Conservation (phyloP, 805 yeast genomes). For the Monosporozyma aerobia region DNA sequence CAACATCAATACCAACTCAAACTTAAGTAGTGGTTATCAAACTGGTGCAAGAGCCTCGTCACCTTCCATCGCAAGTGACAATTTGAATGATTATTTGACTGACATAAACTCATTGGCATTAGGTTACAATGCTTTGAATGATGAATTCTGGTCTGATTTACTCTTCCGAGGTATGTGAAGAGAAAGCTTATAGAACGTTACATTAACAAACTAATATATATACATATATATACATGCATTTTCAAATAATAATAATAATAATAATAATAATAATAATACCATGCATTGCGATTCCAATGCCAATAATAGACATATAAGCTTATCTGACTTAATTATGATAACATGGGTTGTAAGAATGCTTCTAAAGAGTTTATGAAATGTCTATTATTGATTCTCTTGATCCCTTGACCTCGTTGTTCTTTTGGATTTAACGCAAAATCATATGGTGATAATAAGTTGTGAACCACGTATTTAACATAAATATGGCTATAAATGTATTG, state of each 20-base stretch:
- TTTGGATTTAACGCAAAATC: conserved; percentile 25
- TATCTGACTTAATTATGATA: conserved; percentile 9
- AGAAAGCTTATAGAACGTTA: background rate
- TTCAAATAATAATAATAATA: background rate
- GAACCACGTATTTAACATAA: conserved; percentile 24
- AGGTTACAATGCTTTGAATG: conserved; percentile 49
- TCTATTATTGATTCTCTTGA: conserved; percentile 24
- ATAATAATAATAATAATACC: too few relatives aligned
- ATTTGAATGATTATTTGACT: conserved; percentile 22
- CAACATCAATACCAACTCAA: background rate
- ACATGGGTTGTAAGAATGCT: conserved; percentile 25
- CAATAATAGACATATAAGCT: background rate
- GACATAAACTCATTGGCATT: conserved; percentile 35
- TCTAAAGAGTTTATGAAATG: conserved; percentile 23
- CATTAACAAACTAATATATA: background rate
- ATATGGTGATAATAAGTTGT: conserved; percentile 24
- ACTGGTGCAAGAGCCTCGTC: conserved; percentile 15
- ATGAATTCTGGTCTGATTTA: conserved; percentile 62
- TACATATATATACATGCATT: background rate
- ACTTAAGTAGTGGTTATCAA: background rate
- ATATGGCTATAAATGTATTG: conserved; percentile 27
- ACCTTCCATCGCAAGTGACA: conserved; percentile 33
- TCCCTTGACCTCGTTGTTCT: conserved; percentile 28
- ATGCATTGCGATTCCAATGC: background rate
- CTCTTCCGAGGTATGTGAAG: conserved; percentile 14